These are phyloP conservation scores for Monotropa hypopitys DNA, from an alignment of 179 eudicot genomes.

Conservation along the genomic window DNA sequence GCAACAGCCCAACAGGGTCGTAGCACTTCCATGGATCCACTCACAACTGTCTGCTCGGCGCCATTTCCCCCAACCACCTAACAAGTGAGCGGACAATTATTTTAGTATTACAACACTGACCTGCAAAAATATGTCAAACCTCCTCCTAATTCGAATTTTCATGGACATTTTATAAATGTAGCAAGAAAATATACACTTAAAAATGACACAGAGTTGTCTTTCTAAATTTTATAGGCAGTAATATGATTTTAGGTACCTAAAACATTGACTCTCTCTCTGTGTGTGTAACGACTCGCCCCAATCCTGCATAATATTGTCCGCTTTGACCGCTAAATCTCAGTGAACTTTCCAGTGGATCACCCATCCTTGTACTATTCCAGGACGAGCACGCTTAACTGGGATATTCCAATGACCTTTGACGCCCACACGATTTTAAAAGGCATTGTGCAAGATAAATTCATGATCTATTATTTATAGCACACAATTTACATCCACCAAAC, in stretches of 20 bases:
- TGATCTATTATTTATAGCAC: too few species aligned
- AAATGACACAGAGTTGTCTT: neutral
- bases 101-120: neutral
- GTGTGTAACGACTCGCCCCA: too few species aligned
- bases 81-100: slow-evolving; percentile 3
- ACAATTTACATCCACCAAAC: too few species aligned
- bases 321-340: too few species aligned
- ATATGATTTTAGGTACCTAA: neutral
- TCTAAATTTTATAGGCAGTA: neutral
- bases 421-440: too few species aligned
- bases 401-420: too few species aligned
- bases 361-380: too few species aligned
- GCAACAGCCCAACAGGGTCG: slow-evolving; percentile 99
- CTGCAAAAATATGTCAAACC: neutral
- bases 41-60: slow-evolving; percentile 83
- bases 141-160: neutral
- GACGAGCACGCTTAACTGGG: too few species aligned
- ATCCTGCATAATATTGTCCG: too few species aligned
- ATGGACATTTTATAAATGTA: neutral
- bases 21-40: slow-evolving; percentile 98
- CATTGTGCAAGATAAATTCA: too few species aligned
- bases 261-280: too few species aligned
- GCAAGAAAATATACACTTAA: neutral
- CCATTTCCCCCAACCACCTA: slow-evolving; percentile 96
- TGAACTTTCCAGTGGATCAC: too few species aligned